These are phyloP conservation scores for Daldinia eschscholtzii DNA, from an alignment of 2,329 filamentous ascomycete species.

Conservation along the genomic window DNA sequence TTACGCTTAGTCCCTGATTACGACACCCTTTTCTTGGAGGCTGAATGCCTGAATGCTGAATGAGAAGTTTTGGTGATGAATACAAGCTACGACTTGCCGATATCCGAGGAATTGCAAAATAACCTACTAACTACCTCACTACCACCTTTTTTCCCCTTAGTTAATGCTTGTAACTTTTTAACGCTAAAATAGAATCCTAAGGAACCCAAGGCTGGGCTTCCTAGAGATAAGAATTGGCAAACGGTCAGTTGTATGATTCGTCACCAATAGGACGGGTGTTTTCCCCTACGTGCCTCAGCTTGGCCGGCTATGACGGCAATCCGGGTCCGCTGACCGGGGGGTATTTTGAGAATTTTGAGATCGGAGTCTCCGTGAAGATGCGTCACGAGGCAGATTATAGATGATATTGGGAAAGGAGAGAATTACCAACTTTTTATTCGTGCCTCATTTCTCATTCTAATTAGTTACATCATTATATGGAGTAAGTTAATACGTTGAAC, in stretches of 20 bases:
- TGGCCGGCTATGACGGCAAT: constrained; percentile 9
- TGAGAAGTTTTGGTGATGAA: background rate
- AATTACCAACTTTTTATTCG: constrained; percentile 6
- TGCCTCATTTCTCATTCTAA: constrained; percentile 36
- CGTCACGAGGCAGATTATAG: background rate
- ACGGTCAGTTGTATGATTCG: background rate
- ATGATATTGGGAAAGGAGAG: background rate
- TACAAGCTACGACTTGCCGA: background rate
- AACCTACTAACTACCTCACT: background rate
- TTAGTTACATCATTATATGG: constrained; percentile 20
- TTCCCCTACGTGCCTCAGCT: constrained; percentile 1
- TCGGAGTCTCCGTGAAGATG: constrained; percentile 1
- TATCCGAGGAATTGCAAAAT: background rate
- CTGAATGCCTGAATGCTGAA: background rate
- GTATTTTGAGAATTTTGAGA: constrained; percentile 1
- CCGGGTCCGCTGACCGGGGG: constrained; percentile 2
- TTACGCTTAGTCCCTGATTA: background rate
- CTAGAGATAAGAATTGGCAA: background rate
- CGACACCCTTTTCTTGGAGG: background rate
- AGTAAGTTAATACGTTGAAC: constrained; percentile 14
- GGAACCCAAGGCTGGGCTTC: background rate
- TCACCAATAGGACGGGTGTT: background rate
- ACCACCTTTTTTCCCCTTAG: no score
- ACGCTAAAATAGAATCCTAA: background rate
- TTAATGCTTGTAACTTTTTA: background rate